A percentile compares a stretch with the other conserved stretches of the same genome.
These are phyloP conservation scores for Clitocybe nebularis DNA, from an alignment of 1,284 basidiomycete species.

Conservation along the genomic window DNA sequence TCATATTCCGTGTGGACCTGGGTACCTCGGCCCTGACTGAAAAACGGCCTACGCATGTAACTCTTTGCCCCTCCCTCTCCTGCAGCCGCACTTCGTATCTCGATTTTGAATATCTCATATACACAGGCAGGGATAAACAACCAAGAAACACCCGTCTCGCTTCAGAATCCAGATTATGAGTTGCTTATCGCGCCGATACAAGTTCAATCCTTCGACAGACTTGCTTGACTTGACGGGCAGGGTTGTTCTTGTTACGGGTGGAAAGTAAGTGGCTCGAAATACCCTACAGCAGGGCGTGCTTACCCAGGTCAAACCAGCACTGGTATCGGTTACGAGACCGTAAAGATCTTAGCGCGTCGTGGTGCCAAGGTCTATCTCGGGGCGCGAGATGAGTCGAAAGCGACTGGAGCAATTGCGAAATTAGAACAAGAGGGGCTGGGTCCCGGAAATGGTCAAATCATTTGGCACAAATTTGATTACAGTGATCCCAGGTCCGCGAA, in stretches of 20 bases:
- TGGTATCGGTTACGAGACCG: slow-evolving; percentile 38
- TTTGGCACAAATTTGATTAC: slow-evolving; percentile 45
- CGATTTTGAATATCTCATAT: too few species aligned
- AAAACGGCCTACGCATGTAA: too few species aligned
- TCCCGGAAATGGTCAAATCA: slow-evolving; percentile 38
- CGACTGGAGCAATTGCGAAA: slow-evolving; percentile 33
- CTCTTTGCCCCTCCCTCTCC: too few species aligned
- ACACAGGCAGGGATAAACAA: too few species aligned
- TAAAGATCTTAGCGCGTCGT: slow-evolving; percentile 32
- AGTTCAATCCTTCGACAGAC: slow-evolving; percentile 18
- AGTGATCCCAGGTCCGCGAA: slow-evolving; percentile 37
- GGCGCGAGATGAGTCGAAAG: slow-evolving; percentile 35
- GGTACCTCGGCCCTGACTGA: too few species aligned
- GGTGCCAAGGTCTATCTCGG: slow-evolving; percentile 45
- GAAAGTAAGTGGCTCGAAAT: slow-evolving; percentile 35
- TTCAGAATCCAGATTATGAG: too few species aligned
- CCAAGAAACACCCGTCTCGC: too few species aligned
- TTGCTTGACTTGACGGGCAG: slow-evolving; percentile 34
- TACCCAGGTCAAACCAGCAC: too few species aligned
- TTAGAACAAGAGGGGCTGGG: slow-evolving; percentile 30
- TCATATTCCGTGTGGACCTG: too few species aligned
- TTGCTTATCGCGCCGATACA: slow-evolving; percentile 10
- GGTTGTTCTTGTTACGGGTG: slow-evolving; percentile 37
- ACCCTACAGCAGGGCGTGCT: too few species aligned
- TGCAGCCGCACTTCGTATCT: too few species aligned